A percentile compares a stretch with the other conserved stretches of the same genome.
Evolutionary conservation across 179 eudicot genomes (phyloP).

Genomic region (Gypsophila paniculata): DNA sequence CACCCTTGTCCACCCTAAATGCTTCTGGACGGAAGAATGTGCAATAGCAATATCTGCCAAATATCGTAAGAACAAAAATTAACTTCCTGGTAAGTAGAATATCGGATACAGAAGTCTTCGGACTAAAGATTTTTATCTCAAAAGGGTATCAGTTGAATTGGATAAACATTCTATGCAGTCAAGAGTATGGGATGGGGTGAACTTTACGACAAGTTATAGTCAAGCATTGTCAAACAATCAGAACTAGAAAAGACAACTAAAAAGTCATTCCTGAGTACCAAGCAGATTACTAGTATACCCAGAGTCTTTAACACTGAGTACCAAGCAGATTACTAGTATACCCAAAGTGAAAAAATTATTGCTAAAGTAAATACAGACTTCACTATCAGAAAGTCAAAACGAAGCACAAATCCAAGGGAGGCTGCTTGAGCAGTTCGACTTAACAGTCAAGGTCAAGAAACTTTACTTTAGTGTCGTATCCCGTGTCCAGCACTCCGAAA

Average conservation of each 20-base stretch:
- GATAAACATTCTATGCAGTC: too few relatives aligned
- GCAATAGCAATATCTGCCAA: constrained; percentile 68
- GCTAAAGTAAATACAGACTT: not conserved
- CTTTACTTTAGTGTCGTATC: too few relatives aligned
- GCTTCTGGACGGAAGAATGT: constrained; percentile 43
- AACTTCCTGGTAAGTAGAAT: not conserved
- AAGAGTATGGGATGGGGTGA: not conserved
- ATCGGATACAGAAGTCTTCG: not conserved
- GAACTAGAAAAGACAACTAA: not conserved
- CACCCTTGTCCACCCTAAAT: constrained; percentile 33
- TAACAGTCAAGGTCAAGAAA: not conserved
- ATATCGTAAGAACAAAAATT: not conserved
- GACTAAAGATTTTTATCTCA: not conserved
- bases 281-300: too few relatives aligned
- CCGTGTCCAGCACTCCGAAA: too few relatives aligned
- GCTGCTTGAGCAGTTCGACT: not conserved
- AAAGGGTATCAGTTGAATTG: too few relatives aligned
- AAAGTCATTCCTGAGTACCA: not conserved
- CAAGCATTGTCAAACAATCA: not conserved
- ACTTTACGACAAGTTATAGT: not conserved
- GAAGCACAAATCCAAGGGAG: not conserved
- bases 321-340: too few relatives aligned
- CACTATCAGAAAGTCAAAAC: not conserved
- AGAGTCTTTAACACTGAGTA: too few relatives aligned
- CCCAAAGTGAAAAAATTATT: not conserved